A percentile compares a stretch with the other conserved stretches of the same genome.
These are phyloP conservation scores for Zygosaccharomyces siamensis DNA, from an alignment of 805 yeast genomes.

Conservation along the genomic window DNA sequence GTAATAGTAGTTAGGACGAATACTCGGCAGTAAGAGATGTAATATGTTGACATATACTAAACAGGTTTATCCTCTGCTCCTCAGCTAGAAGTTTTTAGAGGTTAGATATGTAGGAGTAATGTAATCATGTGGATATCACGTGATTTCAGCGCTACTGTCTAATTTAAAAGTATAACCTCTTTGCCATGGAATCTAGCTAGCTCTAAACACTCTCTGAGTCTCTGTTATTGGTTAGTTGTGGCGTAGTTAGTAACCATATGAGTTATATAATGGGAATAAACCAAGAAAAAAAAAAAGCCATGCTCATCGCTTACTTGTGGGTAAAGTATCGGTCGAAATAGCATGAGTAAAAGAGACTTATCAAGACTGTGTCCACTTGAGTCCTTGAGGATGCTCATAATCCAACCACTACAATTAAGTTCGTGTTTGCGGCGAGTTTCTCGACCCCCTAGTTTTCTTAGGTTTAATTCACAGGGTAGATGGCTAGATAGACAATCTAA, in stretches of 20 bases:
- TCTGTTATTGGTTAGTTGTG: not conserved
- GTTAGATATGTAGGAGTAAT: too few species aligned
- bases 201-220: not conserved
- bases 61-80: too few species aligned
- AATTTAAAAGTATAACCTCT: too few species aligned
- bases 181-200: too few species aligned
- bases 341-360: too few species aligned
- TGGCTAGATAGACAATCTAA: constrained; percentile 71
- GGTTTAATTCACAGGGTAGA: constrained; percentile 45
- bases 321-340: not conserved
- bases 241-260: not conserved
- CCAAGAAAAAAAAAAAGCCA: not conserved
- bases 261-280: not conserved
- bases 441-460: constrained; percentile 1
- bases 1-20: not conserved
- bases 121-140: too few species aligned
- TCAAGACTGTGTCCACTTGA: not conserved
- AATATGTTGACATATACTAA: not conserved
- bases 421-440: not conserved
- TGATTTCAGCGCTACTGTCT: too few species aligned
- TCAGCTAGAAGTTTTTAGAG: not conserved
- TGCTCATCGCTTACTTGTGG: not conserved
- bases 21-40: not conserved
- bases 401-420: not conserved
- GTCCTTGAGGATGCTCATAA: not conserved